Conservation (phyloP, 2,329 filamentous ascomycete species). For the Elsinoe perseae region DNA sequence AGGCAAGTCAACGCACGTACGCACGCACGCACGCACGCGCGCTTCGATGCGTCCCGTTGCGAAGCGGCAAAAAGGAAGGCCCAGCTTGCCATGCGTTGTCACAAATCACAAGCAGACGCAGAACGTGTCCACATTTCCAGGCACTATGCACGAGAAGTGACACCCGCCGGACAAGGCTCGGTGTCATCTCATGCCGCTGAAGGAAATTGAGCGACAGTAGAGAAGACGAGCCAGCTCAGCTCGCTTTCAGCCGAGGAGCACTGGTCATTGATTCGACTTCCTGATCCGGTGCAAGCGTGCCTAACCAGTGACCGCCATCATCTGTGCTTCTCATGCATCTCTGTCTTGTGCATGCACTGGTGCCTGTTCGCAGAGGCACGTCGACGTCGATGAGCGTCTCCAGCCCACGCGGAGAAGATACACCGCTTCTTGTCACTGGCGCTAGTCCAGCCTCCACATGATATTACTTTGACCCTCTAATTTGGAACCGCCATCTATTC, state of each 20-base stretch:
- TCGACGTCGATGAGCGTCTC: neutral
- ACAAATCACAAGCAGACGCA: neutral
- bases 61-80: neutral
- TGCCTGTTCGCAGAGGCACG: neutral
- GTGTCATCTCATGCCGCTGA: neutral
- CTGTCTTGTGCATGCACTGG: neutral
- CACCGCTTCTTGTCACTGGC: neutral
- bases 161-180: neutral
- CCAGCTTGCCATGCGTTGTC: slow-evolving; percentile 13
- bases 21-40: too few relatives aligned
- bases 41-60: neutral
- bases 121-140: neutral
- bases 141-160: neutral
- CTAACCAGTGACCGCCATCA: neutral
- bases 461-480: neutral
- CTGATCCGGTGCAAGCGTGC: neutral
- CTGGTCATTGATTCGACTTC: neutral
- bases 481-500: neutral
- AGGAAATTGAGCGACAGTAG: neutral
- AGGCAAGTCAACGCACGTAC: too few relatives aligned
- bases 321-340: neutral
- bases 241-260: neutral
- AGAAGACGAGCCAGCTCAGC: neutral
- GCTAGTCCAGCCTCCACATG: neutral
- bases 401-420: neutral